A percentile compares a stretch with the other conserved stretches of the same genome.
Evolutionary conservation across 2,329 filamentous ascomycete species (phyloP).

Genomic region (Fusarium pseudograminearum): DNA sequence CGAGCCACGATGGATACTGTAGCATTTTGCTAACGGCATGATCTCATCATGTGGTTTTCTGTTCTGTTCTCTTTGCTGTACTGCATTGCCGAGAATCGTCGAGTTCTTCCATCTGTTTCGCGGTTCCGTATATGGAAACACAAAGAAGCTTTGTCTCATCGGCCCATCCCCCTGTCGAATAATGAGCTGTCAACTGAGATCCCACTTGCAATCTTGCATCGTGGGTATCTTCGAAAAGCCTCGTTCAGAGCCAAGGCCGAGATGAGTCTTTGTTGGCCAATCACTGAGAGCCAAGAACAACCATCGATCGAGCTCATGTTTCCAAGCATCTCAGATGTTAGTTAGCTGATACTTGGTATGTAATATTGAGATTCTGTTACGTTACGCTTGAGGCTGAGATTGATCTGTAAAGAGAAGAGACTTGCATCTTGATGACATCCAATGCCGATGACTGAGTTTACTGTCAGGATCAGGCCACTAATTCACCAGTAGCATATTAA

Average conservation of each 20-base stretch:
- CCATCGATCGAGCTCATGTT: background rate
- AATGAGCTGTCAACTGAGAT: conserved; percentile 5
- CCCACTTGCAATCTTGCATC: conserved; percentile 34
- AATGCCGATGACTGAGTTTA: background rate
- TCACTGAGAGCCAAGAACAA: background rate
- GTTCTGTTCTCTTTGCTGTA: background rate
- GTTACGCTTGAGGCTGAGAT: background rate
- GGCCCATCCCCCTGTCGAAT: background rate
- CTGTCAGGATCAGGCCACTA: conserved; percentile 6
- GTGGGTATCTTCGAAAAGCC: conserved; percentile 22
- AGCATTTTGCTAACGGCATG: conserved; percentile 12
- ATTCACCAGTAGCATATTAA: background rate
- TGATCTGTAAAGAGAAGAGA: background rate
- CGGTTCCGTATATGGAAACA: background rate
- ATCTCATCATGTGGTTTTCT: conserved; percentile 19
- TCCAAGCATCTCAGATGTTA: background rate
- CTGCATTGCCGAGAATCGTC: conserved; percentile 1
- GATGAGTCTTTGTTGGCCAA: conserved; percentile 2
- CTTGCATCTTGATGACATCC: background rate
- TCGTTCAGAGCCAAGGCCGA: conserved; percentile 11
- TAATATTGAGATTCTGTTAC: background rate
- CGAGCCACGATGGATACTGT: conserved; percentile 14
- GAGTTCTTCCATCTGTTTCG: background rate
- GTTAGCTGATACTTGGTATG: background rate
- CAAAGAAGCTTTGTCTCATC: background rate